phyloP scores from a whole-genome alignment of 345 rosid species.

The Hypericum perforatum region DNA sequence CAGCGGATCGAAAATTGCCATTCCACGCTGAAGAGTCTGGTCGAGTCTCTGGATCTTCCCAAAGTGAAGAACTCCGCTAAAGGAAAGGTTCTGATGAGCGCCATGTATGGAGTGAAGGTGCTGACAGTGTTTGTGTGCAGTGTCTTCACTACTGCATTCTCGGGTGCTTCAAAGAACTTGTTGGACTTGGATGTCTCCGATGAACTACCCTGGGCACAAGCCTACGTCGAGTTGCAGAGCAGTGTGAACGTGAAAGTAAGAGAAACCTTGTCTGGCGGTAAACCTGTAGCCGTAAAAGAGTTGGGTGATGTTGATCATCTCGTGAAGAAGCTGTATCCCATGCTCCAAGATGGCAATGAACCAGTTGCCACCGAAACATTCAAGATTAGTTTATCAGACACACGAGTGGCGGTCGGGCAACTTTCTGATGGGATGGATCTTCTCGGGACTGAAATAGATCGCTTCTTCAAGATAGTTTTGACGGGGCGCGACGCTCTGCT shows the following conservation, averaged over 20 bases:
- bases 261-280: constrained; percentile 29
- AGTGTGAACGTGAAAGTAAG: constrained; percentile 43
- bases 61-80: constrained; percentile 83
- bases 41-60: constrained; percentile 47
- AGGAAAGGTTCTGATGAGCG: constrained; percentile 83
- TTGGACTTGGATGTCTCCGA: constrained; percentile 40
- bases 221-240: constrained; percentile 43
- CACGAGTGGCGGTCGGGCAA: constrained; percentile 33
- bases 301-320: constrained; percentile 45
- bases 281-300: constrained; percentile 45
- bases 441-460: constrained; percentile 58
- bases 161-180: constrained; percentile 52
- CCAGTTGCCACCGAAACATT: constrained; percentile 29
- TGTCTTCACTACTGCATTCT: constrained; percentile 60
- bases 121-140: constrained; percentile 65
- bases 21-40: constrained; percentile 44
- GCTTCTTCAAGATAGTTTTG: constrained; percentile 68
- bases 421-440: constrained; percentile 60
- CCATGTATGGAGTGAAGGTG: constrained; percentile 83
- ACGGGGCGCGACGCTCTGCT: constrained; percentile 80
- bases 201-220: constrained; percentile 45
- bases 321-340: constrained; percentile 51
- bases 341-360: constrained; percentile 44
- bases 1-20: constrained; percentile 52
- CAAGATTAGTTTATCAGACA: constrained; percentile 25